Evolutionary conservation across 257 asterid species (phyloP), one percentile per base, ranked within the genome.

Genomic region (Solanum stenotomum): DNA sequence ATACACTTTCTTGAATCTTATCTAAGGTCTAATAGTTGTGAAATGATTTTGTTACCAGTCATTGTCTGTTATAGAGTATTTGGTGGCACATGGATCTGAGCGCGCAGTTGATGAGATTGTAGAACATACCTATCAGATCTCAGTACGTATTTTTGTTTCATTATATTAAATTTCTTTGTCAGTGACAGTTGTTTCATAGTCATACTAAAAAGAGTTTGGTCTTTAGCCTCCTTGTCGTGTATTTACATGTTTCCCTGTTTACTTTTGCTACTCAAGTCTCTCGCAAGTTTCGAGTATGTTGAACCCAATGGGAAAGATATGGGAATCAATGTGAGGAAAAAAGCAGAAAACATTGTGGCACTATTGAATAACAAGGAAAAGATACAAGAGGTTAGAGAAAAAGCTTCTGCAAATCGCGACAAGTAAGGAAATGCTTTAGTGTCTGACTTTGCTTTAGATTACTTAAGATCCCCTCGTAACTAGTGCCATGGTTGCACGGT

Each of bases 21-120:
- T 81, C 40, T 49, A 29, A 46, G 40, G 70, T 81, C 85, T 81
- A 81, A 81, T 29, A 29, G 29, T 29, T 46, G 6, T 49, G 42
- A 44, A 29, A 81, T 81, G 6, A 20, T 16, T 49, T 5, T 46
- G 68, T 42, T 70, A 59, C 83, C 89, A 97, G 99, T 88, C 99
- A 56, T 89, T 97, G 95, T 93, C 98, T 88, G 98, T 96, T 88
- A 91, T 97, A 87, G 99, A 97, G 94, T 96, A 97, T 92, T 93
- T 97, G 98, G 96, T 96, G 92, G 95, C 93, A 14, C 98, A 97
- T 89, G 99, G 99, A 91, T 97, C 99, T 42, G 99, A 95, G 77
- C 98, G 99, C 86, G 95, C 97, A 88, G 98, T 96, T 90, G 98
- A 96, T 91, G 99, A 96, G 90, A 96, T 96, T 87, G 85, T 96